phyloP scores from a whole-genome alignment of 2,329 filamentous ascomycete species.

The Xylariaceae sp. region DNA sequence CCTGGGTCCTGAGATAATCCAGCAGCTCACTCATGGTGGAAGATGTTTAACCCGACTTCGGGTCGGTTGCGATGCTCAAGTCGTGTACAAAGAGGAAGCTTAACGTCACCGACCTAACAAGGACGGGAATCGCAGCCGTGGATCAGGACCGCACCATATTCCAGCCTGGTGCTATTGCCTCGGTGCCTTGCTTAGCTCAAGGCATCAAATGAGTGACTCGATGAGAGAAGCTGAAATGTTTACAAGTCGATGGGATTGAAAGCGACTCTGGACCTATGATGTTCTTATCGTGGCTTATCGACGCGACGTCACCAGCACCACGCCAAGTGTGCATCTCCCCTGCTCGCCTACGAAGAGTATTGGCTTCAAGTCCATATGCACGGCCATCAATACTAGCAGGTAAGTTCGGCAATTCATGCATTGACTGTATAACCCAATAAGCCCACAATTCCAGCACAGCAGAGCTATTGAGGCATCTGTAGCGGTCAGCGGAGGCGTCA shows the following conservation, averaged over 20 bases:
- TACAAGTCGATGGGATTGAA: slow-evolving; percentile 6
- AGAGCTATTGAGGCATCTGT: too few relatives aligned
- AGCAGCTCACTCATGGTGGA: slow-evolving; percentile 64
- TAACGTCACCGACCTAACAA: background rate
- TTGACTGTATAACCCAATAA: too few relatives aligned
- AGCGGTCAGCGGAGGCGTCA: too few relatives aligned
- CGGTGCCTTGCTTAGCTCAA: too few relatives aligned
- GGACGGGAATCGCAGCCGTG: background rate
- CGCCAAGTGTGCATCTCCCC: too few relatives aligned
- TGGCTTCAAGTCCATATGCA: too few relatives aligned
- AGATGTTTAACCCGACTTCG: background rate
- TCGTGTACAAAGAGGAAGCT: background rate
- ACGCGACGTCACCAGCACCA: slow-evolving; percentile 26
- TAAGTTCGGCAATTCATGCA: too few relatives aligned
- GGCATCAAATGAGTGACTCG: slow-evolving; percentile 6
- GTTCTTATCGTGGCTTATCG: slow-evolving; percentile 23
- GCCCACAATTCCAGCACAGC: too few relatives aligned
- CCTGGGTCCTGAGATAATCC: slow-evolving; percentile 60
- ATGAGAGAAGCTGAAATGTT: slow-evolving; percentile 9
- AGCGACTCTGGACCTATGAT: background rate
- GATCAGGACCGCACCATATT: background rate
- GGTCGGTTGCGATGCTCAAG: background rate
- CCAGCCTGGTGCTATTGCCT: too few relatives aligned
- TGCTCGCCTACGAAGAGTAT: too few relatives aligned
- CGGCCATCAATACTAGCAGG: too few relatives aligned